phyloP scores from a whole-genome alignment of 2,329 filamentous ascomycete genomes.

The Trichoderma sp. region DNA sequence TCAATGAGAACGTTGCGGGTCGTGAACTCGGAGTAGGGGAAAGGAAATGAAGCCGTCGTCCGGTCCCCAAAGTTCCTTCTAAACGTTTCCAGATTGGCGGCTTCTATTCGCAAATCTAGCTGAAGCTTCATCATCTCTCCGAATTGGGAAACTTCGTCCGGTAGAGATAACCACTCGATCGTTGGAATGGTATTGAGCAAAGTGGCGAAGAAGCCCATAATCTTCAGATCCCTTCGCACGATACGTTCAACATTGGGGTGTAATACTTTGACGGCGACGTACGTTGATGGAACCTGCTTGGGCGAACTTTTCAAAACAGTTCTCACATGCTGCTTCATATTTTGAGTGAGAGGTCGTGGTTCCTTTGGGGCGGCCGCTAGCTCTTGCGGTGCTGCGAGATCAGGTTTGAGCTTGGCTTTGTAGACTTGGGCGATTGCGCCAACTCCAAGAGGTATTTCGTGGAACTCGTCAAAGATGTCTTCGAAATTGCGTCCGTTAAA shows the following conservation, averaged over 20 bases:
- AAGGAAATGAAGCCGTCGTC: conserved; percentile 95
- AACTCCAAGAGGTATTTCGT: conserved; percentile 85
- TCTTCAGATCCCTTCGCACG: conserved; percentile 85
- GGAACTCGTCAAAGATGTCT: conserved; percentile 95
- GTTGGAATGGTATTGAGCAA: conserved; percentile 85
- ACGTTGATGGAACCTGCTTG: conserved; percentile 80
- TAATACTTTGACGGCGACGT: conserved; percentile 94
- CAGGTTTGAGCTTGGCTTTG: conserved; percentile 85
- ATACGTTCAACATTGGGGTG: conserved; percentile 89
- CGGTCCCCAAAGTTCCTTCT: conserved; percentile 86
- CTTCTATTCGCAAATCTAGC: conserved; percentile 90
- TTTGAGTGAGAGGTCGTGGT: conserved; percentile 58
- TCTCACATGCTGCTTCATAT: conserved; percentile 79
- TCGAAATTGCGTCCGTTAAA: conserved; percentile 80
- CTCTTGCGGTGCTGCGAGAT: conserved; percentile 65
- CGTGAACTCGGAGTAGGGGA: conserved; percentile 88
- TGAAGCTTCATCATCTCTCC: conserved; percentile 99
- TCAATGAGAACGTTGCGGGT: conserved; percentile 91
- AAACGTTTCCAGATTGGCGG: conserved; percentile 85
- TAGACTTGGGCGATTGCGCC: conserved; percentile 98
- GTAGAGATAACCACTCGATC: conserved; percentile 95
- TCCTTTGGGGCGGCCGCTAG: conserved; percentile 50
- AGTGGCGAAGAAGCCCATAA: conserved; percentile 90
- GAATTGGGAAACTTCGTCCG: conserved; percentile 91
- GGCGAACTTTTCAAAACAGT: conserved; percentile 84